Conservation (phyloP, 345 rosid genomes). For the Physaria fendleri region DNA sequence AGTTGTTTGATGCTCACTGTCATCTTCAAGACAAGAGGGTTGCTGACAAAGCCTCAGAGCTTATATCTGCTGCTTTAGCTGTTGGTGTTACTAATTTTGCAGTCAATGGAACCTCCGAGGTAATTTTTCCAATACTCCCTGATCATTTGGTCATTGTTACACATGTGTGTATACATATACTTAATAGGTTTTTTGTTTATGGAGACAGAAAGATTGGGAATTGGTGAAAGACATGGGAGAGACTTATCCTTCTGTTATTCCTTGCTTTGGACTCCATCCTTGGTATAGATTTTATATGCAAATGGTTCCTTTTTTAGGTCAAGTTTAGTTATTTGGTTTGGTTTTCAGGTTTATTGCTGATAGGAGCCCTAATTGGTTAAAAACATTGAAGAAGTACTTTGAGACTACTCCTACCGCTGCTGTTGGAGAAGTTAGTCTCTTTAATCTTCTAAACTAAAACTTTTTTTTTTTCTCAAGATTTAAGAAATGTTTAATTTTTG, state of each 20-base stretch:
- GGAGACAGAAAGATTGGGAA: constrained; percentile 66
- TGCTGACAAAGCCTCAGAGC: constrained; percentile 40
- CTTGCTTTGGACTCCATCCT: constrained; percentile 89
- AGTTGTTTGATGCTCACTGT: constrained; percentile 86
- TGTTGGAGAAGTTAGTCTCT: constrained; percentile 63
- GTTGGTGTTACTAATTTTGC: constrained; percentile 63
- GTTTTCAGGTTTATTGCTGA: constrained; percentile 50
- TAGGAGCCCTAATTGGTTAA: constrained; percentile 70
- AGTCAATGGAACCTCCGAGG: constrained; percentile 81
- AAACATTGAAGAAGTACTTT: constrained; percentile 50
- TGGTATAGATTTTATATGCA: constrained; percentile 36
- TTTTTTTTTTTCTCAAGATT: not conserved
- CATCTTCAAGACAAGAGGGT: constrained; percentile 91
- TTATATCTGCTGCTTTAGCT: constrained; percentile 50
- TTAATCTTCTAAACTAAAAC: not conserved
- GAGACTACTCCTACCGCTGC: constrained; percentile 72
- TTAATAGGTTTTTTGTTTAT: not conserved
- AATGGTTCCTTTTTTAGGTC: too few species aligned
- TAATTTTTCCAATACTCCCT: not conserved
- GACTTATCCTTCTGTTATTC: constrained; percentile 57
- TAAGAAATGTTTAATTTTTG: not conserved
- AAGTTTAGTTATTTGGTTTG: too few species aligned
- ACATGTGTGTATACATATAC: not conserved
- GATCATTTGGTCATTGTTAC: not conserved
- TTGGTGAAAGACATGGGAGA: constrained; percentile 73